These are phyloP conservation scores for Candida anglica DNA, from an alignment of 805 yeast genomes.

Conservation along the genomic window DNA sequence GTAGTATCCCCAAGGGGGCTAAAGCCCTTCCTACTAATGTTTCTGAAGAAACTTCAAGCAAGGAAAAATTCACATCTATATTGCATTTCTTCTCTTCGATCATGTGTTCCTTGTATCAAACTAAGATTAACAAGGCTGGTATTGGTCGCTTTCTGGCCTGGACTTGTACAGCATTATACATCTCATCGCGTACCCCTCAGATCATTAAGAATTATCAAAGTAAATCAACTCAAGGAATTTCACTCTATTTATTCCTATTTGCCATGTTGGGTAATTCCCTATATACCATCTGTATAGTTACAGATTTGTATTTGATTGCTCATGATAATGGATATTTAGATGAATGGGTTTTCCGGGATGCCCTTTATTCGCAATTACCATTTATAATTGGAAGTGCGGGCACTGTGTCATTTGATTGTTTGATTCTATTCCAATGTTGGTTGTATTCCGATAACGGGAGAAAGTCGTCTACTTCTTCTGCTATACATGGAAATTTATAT, in stretches of 20 bases:
- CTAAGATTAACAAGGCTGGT: too few relatives aligned
- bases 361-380: conserved; percentile 11
- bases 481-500: too few relatives aligned
- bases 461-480: too few relatives aligned
- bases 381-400: conserved; percentile 16
- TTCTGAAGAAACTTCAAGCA: background rate
- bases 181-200: conserved; percentile 33
- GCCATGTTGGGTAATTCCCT: conserved; percentile 34
- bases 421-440: conserved; percentile 33
- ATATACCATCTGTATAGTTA: conserved; percentile 29
- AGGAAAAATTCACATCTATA: background rate
- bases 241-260: conserved; percentile 29
- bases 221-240: conserved; percentile 32
- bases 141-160: conserved; percentile 31
- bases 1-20: conserved; percentile 10
- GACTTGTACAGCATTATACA: conserved; percentile 27
- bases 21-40: conserved; percentile 6
- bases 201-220: conserved; percentile 24
- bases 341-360: conserved; percentile 8
- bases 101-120: too few relatives aligned
- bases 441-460: conserved; percentile 6
- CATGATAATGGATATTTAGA: conserved; percentile 11
- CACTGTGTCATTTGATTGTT: conserved; percentile 19
- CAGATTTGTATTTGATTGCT: conserved; percentile 24
- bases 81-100: background rate